These are phyloP conservation scores for Solanum pennellii DNA, from an alignment of 257 asterid species.

Conservation along the genomic window DNA sequence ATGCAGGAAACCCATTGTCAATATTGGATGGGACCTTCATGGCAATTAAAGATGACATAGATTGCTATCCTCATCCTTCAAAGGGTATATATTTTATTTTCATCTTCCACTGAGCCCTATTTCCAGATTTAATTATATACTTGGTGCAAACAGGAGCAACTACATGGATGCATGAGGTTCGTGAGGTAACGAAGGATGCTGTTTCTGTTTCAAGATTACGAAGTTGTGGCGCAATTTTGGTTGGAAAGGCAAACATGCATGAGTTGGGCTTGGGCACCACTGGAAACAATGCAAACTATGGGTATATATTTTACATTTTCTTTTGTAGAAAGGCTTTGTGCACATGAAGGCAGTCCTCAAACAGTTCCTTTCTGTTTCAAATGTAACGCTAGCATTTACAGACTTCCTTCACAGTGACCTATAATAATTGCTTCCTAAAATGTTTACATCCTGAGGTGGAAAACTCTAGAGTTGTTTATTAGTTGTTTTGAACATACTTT, in stretches of 20 bases:
- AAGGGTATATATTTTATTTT: constrained; percentile 38
- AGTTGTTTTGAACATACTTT: not conserved
- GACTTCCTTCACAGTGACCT: not conserved
- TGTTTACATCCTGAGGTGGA: not conserved
- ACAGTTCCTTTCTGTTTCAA: not conserved
- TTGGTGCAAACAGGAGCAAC: constrained; percentile 68
- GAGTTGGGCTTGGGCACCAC: constrained; percentile 93
- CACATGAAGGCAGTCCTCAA: not conserved
- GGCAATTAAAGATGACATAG: constrained; percentile 95
- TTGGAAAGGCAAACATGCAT: constrained; percentile 99
- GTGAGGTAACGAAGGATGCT: constrained; percentile 63
- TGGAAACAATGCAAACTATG: constrained; percentile 88
- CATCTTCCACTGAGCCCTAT: not conserved
- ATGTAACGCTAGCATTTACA: not conserved
- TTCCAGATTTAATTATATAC: not conserved
- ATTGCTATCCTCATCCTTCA: constrained; percentile 78
- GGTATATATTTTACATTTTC: constrained; percentile 33
- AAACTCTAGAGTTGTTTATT: not conserved
- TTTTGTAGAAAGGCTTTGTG: not conserved
- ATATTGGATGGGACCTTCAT: constrained; percentile 83
- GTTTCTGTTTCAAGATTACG: constrained; percentile 64
- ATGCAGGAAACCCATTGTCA: constrained; percentile 73
- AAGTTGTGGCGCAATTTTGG: constrained; percentile 77
- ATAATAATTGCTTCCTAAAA: not conserved
- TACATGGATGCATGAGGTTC: constrained; percentile 74